Conservation (phyloP, 768 basidiomycete genomes). For the Antrodiella citrinella region DNA sequence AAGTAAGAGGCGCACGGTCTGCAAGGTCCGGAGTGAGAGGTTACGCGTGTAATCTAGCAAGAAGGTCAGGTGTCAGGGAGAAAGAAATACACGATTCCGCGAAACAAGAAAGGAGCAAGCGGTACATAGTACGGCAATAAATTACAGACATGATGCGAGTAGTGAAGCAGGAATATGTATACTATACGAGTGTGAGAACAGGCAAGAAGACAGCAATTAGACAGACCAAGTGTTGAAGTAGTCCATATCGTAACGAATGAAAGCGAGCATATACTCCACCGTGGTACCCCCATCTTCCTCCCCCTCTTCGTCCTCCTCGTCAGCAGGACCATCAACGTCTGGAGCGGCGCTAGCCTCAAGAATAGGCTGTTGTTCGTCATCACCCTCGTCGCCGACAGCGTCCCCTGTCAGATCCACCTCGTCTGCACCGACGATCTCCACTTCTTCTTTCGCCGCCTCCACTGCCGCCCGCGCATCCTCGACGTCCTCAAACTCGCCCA, state of each 20-base stretch:
- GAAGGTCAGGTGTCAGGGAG: no score
- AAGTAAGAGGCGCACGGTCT: no score
- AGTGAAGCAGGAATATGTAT: background rate
- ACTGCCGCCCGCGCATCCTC: constrained; percentile 82
- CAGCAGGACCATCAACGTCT: constrained; percentile 26
- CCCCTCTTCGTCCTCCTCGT: constrained; percentile 26
- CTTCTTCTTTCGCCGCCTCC: constrained; percentile 67
- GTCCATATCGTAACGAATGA: constrained; percentile 54
- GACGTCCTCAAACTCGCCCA: constrained; percentile 81
- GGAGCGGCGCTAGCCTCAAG: constrained; percentile 13
- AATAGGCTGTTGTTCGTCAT: constrained; percentile 18
- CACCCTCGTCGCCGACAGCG: constrained; percentile 15
- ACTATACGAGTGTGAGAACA: background rate
- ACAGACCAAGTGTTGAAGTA: constrained; percentile 70
- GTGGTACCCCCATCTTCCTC: constrained; percentile 60
- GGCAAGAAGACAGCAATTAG: constrained; percentile 19
- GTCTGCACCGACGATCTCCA: constrained; percentile 67
- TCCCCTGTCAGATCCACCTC: constrained; percentile 55
- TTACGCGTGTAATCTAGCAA: no score
- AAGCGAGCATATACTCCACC: constrained; percentile 78
- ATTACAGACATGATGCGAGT: background rate
- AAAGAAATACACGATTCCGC: no score
- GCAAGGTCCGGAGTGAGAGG: no score
- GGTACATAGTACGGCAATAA: background rate
- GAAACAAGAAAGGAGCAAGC: background rate